These are phyloP conservation scores for Fomitopsis betulina DNA, from an alignment of 1,284 basidiomycete species.

Conservation along the genomic window DNA sequence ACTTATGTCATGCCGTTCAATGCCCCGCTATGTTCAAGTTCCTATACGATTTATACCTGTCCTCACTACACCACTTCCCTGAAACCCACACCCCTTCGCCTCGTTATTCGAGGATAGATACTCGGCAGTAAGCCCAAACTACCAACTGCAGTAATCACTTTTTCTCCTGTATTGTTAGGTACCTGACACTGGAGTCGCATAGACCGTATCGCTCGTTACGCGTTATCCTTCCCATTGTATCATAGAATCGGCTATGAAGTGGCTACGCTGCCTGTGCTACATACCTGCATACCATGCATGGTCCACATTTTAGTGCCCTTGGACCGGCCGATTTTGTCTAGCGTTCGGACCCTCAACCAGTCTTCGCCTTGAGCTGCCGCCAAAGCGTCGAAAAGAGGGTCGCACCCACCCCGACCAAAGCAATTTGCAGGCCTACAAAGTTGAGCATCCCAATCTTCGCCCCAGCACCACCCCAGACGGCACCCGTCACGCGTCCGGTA, in stretches of 20 bases:
- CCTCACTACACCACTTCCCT: neutral
- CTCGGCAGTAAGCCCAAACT: neutral
- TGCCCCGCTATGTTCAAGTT: no score
- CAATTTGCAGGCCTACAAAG: constrained; percentile 60
- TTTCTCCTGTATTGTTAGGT: neutral
- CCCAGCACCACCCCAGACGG: constrained; percentile 64
- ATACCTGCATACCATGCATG: neutral
- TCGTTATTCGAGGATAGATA: neutral
- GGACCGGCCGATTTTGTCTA: no score
- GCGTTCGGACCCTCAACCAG: constrained; percentile 10
- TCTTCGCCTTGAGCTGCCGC: constrained; percentile 64
- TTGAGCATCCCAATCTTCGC: constrained; percentile 60
- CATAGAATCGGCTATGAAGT: neutral
- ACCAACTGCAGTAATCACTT: neutral
- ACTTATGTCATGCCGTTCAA: no score
- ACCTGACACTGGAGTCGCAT: neutral
- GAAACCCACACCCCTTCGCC: neutral
- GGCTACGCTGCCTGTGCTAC: neutral
- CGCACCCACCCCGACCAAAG: constrained; percentile 52
- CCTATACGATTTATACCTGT: no score
- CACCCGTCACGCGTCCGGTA: constrained; percentile 55
- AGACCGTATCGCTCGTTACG: neutral
- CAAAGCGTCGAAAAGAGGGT: constrained; percentile 51
- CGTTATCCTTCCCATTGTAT: neutral
- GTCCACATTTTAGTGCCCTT: no score